These are phyloP conservation scores for Starmerella khaoyaiensis DNA, from an alignment of 805 yeast genomes.

Conservation along the genomic window DNA sequence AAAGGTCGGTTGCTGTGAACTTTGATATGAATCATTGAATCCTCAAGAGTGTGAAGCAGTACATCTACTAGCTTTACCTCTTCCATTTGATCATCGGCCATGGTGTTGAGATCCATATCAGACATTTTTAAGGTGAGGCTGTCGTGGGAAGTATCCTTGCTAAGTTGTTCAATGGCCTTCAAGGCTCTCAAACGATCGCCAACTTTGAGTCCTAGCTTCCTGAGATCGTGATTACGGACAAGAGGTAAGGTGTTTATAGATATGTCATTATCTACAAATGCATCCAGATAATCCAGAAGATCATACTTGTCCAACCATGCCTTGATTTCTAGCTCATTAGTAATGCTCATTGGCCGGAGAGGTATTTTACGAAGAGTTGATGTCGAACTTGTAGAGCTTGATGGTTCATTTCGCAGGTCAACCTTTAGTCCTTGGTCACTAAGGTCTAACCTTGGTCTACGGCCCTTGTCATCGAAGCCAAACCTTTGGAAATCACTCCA, in stretches of 20 bases:
- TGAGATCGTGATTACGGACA: conserved; percentile 50
- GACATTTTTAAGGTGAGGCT: neutral
- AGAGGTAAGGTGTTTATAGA: conserved; percentile 45
- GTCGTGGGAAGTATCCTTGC: too few relatives aligned
- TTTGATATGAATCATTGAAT: conserved; percentile 5
- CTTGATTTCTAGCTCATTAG: neutral
- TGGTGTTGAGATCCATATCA: neutral
- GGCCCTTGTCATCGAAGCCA: too few relatives aligned
- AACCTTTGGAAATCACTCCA: too few relatives aligned
- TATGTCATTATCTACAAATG: conserved; percentile 37
- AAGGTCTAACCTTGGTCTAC: neutral
- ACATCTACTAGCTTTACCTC: neutral
- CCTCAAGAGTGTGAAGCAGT: conserved; percentile 3
- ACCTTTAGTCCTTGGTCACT: neutral
- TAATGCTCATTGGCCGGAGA: neutral
- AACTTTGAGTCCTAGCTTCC: conserved; percentile 58
- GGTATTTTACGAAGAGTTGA: neutral
- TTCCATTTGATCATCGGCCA: neutral
- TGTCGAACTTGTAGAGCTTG: conserved; percentile 1
- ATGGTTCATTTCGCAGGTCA: neutral
- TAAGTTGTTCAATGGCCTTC: conserved; percentile 40
- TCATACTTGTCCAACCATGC: conserved; percentile 6
- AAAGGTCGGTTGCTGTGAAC: neutral
- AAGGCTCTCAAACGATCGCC: conserved; percentile 73
- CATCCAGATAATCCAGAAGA: conserved; percentile 20